phyloP scores from a whole-genome alignment of 2,329 filamentous ascomycete genomes.

The Ceratocystis huliohia region DNA sequence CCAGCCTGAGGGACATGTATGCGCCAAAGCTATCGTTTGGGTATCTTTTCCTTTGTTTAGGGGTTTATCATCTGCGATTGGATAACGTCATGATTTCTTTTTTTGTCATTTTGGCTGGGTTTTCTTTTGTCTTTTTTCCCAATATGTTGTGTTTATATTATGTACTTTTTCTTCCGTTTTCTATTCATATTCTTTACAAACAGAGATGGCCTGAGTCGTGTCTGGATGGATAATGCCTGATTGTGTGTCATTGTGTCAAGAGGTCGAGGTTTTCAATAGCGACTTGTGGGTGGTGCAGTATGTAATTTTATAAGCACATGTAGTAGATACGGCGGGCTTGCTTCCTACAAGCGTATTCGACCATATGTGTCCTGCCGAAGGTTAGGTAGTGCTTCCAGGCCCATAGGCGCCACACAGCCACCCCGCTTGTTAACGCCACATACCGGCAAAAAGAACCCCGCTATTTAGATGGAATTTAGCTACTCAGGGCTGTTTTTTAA shows the following conservation, averaged over 20 bases:
- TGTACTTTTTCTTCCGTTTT: background rate
- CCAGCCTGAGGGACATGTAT: slow-evolving; percentile 22
- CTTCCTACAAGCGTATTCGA: background rate
- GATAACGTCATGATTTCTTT: background rate
- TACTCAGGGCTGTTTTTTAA: background rate
- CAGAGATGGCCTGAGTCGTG: background rate
- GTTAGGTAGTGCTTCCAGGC: no score
- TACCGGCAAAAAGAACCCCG: background rate
- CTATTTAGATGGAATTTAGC: slow-evolving; percentile 4
- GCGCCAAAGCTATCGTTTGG: slow-evolving; percentile 4
- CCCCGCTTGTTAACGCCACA: background rate
- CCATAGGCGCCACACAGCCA: background rate
- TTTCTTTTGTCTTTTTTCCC: background rate
- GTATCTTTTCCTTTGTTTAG: background rate
- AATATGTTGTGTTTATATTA: background rate
- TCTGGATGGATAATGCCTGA: background rate
- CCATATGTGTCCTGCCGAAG: background rate
- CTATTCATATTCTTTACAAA: background rate
- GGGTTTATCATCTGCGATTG: background rate
- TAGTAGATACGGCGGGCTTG: background rate
- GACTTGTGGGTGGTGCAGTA: no score
- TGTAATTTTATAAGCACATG: background rate
- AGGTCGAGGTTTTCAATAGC: no score
- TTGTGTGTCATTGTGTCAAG: background rate
- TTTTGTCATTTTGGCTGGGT: background rate